A percentile compares a stretch with the other conserved stretches of the same genome.
These are phyloP conservation scores for Sclerotinia sclerotiorum DNA, from an alignment of 2,329 filamentous ascomycete species.

Conservation along the genomic window DNA sequence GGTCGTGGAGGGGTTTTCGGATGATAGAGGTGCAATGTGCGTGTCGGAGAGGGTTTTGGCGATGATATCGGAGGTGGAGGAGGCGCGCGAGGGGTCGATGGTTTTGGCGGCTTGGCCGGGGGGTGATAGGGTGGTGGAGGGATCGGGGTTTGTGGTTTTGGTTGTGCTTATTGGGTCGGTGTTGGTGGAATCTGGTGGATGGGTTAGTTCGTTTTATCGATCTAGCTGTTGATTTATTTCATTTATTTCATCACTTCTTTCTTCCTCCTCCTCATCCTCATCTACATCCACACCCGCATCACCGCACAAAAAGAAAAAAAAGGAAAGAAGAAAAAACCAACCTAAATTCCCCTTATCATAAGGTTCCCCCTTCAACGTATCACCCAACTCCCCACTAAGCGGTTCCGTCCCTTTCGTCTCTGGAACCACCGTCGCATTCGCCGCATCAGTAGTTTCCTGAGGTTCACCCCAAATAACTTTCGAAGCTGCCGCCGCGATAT, in stretches of 20 bases:
- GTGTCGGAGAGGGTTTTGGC: neutral
- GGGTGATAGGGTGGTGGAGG: neutral
- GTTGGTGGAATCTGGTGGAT: neutral
- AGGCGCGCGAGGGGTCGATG: neutral
- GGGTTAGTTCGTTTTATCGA: too few relatives aligned
- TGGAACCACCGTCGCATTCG: neutral
- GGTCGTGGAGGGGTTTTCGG: neutral
- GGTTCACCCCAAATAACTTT: slow-evolving; percentile 46
- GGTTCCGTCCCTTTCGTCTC: slow-evolving; percentile 57
- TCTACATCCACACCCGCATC: too few relatives aligned
- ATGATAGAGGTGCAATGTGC: neutral
- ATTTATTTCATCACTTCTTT: neutral
- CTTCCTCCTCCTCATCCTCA: neutral
- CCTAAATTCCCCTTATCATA: slow-evolving; percentile 74
- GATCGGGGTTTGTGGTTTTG: neutral
- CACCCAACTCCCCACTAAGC: slow-evolving; percentile 66
- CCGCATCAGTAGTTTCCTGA: slow-evolving; percentile 25
- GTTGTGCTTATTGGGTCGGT: neutral
- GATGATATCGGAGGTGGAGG: neutral
- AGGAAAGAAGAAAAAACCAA: neutral
- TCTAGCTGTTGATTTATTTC: neutral
- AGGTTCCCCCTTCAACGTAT: slow-evolving; percentile 67
- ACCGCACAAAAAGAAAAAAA: neutral
- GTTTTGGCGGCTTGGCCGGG: neutral
- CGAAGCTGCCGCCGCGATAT: slow-evolving; percentile 48